phyloP scores from a whole-genome alignment of 495 filamentous ascomycete genomes.

The Penicillium mononematosum region DNA sequence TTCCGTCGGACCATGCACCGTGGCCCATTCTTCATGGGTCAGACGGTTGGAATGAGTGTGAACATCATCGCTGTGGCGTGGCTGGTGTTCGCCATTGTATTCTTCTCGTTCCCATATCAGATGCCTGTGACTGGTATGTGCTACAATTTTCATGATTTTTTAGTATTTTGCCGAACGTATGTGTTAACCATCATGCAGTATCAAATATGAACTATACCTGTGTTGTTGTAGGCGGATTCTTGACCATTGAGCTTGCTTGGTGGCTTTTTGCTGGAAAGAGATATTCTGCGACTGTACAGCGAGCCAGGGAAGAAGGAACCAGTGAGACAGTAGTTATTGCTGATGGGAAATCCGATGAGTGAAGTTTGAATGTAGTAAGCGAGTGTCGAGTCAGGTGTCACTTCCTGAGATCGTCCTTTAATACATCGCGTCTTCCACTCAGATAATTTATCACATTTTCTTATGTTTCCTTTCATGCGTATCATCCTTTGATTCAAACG shows the following conservation, averaged over 20 bases:
- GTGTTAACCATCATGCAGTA: slow-evolving; percentile 20
- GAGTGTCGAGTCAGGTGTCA: background rate
- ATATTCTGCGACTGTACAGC: slow-evolving; percentile 33
- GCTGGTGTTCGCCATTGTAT: slow-evolving; percentile 50
- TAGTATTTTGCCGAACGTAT: background rate
- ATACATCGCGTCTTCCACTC: background rate
- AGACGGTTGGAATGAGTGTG: slow-evolving; percentile 32
- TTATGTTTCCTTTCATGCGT: background rate
- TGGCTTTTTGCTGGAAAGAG: slow-evolving; percentile 39
- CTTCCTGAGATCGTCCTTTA: background rate
- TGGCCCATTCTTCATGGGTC: slow-evolving; percentile 33
- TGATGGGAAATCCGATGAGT: background rate
- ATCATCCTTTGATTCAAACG: background rate
- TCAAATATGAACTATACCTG: slow-evolving; percentile 71
- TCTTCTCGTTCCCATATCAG: slow-evolving; percentile 71
- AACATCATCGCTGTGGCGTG: slow-evolving; percentile 37
- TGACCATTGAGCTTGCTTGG: slow-evolving; percentile 43
- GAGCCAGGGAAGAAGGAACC: slow-evolving; percentile 21
- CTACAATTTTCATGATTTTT: background rate
- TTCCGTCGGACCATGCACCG: slow-evolving; percentile 35
- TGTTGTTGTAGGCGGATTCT: slow-evolving; percentile 59
- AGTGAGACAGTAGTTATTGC: background rate
- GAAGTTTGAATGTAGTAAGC: background rate
- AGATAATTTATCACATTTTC: background rate
- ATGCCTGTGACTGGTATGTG: slow-evolving; percentile 46